These are phyloP conservation scores for Prunus mume DNA, from an alignment of 306 rosid genomes.

Conservation along the genomic window DNA sequence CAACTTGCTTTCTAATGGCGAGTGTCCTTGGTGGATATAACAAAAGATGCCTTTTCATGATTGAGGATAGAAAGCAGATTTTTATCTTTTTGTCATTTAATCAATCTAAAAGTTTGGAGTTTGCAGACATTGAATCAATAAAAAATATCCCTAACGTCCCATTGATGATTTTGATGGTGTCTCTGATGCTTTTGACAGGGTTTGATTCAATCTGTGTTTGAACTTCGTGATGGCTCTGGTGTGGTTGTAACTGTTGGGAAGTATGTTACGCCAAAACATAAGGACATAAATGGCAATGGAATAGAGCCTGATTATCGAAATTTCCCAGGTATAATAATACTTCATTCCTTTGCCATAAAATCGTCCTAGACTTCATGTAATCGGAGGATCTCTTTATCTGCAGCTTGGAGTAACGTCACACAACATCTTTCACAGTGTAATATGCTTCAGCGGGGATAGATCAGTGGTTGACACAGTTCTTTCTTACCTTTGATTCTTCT, in stretches of 20 bases:
- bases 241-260: constrained; percentile 93
- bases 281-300: constrained; percentile 90
- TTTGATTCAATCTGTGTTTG: constrained; percentile 91
- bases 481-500: constrained; percentile 1
- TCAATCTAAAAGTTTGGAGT: neutral
- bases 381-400: constrained; percentile 20
- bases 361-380: constrained; percentile 16
- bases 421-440: constrained; percentile 63
- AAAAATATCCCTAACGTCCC: neutral
- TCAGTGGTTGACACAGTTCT: constrained; percentile 21
- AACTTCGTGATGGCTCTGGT: constrained; percentile 90
- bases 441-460: constrained; percentile 49
- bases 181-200: constrained; percentile 52
- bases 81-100: neutral
- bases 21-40: neutral
- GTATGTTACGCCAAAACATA: constrained; percentile 86
- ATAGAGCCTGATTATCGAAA: constrained; percentile 84
- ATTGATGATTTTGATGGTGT: constrained; percentile 15
- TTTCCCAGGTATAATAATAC: constrained; percentile 63
- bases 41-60: neutral
- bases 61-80: neutral
- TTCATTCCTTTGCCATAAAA: neutral
- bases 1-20: neutral
- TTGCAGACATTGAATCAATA: neutral
- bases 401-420: constrained; percentile 78